These are phyloP conservation scores for Solanum rostratum DNA, from an alignment of 257 asterid genomes.

Conservation along the genomic window DNA sequence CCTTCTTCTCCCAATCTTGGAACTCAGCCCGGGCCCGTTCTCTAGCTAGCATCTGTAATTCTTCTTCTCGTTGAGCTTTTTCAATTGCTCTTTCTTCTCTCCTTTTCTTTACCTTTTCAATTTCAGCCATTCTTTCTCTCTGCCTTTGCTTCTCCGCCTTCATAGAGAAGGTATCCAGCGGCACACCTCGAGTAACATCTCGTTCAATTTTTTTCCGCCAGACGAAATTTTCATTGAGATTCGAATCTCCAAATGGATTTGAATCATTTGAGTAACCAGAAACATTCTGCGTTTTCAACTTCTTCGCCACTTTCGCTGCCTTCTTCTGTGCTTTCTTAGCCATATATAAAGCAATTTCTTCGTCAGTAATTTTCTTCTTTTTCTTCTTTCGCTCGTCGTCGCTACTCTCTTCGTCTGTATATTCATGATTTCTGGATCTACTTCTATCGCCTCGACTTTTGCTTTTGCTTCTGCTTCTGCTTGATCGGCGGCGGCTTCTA, in stretches of 20 bases:
- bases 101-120: conserved; percentile 89
- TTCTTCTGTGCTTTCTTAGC: conserved; percentile 62
- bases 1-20: conserved; percentile 99
- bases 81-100: conserved; percentile 95
- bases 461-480: background rate
- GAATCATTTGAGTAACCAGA: conserved; percentile 87
- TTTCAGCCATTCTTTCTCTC: conserved; percentile 82
- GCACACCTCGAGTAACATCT: conserved; percentile 58
- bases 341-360: conserved; percentile 46
- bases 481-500: background rate
- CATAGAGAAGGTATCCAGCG: conserved; percentile 60
- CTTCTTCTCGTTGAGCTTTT: conserved; percentile 97
- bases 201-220: conserved; percentile 90
- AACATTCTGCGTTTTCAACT: conserved; percentile 46
- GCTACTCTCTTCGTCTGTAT: conserved; percentile 10
- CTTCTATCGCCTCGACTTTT: conserved; percentile 11
- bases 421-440: conserved; percentile 13
- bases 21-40: conserved; percentile 98
- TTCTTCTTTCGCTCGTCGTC: conserved; percentile 13
- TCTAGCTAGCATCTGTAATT: conserved; percentile 85
- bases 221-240: conserved; percentile 75
- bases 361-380: conserved; percentile 50
- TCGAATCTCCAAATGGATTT: conserved; percentile 92
- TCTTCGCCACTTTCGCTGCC: conserved; percentile 64
- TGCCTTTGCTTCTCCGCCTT: conserved; percentile 76